A percentile compares a stretch with the other conserved stretches of the same genome.
Conservation (phyloP, 2,329 filamentous ascomycete species). For the Verticillium longisporum region DNA sequence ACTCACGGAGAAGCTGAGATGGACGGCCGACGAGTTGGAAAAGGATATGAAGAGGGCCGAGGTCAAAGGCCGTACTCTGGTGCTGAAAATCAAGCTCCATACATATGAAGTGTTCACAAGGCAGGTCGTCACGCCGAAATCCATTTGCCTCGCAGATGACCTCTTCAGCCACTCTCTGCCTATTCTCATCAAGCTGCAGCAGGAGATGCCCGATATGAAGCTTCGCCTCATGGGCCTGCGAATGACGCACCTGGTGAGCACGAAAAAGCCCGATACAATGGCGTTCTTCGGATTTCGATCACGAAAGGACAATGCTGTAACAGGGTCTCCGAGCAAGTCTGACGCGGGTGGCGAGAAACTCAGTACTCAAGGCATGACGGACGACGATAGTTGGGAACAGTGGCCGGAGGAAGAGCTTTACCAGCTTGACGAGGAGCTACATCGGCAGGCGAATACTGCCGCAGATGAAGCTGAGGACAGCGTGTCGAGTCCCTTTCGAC, state of each 20-base stretch:
- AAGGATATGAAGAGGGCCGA: slow-evolving; percentile 73
- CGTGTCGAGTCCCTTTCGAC: slow-evolving; percentile 16
- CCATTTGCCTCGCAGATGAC: slow-evolving; percentile 69
- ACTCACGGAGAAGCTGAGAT: slow-evolving; percentile 70
- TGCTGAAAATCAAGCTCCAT: slow-evolving; percentile 88
- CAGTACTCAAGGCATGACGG: slow-evolving; percentile 22
- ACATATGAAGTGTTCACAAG: slow-evolving; percentile 88
- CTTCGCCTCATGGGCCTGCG: slow-evolving; percentile 82
- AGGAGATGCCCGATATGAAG: slow-evolving; percentile 73
- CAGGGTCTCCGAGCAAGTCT: slow-evolving; percentile 11
- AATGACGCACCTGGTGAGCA: slow-evolving; percentile 81
- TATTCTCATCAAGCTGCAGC: slow-evolving; percentile 77
- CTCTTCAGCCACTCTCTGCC: slow-evolving; percentile 75
- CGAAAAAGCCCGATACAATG: slow-evolving; percentile 70
- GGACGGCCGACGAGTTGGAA: slow-evolving; percentile 78
- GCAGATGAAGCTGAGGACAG: slow-evolving; percentile 51
- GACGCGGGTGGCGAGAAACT: slow-evolving; percentile 20
- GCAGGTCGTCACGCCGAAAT: slow-evolving; percentile 67
- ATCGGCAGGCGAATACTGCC: slow-evolving; percentile 43
- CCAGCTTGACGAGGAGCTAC: slow-evolving; percentile 11
- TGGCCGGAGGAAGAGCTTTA: slow-evolving; percentile 60
- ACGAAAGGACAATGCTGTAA: slow-evolving; percentile 9
- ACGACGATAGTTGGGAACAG: slow-evolving; percentile 54
- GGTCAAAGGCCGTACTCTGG: slow-evolving; percentile 85
- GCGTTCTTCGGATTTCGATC: slow-evolving; percentile 68